Evolutionary conservation across 257 asterid genomes (phyloP), one percentile per base, ranked within the genome.

Genomic region (Solanum sejunctum): DNA sequence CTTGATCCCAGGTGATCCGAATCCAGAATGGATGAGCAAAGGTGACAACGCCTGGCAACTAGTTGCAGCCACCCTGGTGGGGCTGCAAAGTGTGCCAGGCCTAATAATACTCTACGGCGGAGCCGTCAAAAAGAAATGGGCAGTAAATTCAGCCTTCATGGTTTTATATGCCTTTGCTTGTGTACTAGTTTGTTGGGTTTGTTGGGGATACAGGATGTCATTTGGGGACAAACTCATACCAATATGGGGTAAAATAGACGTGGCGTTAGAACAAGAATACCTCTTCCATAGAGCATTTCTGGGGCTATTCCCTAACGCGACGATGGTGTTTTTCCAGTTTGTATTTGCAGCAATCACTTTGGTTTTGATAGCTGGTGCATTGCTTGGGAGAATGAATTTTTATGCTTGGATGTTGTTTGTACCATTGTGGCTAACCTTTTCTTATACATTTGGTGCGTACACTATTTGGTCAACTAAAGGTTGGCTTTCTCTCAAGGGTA

Each of bases 41-140:
- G 95, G 90, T 0, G 95, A 93, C 88, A 93, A 93, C 70, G 94
- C 95, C 43, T 91, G 97, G 95, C 97, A 93, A 75, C 92, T 93
- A 57, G 90, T 89, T 0, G 97, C 94, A 0, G 95, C 94, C 8
- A 91, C 97, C 0, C 80, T 93, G 1, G 95, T 92, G 26, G 97
- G 95, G 0, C 83, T 92, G 10, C 97, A 93, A 81, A 93, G 93
- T 32, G 92, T 93, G 3, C 95, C 94, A 11, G 97, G 97, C 64
- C 90, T 93, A 0, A 91, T 93, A 47, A 92, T 93, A 81, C 12
- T 92, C 41, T 92, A 93, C 43, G 97, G 95, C 17, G 95, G 97
- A 0, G 94, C 95, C 0, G 97, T 93, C 7, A 93, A 93, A 85
- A 93, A 93, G 88, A 93, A 93, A 85, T 91, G 96, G 96, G 96